Percentiles rank a stretch among this genome's conserved stretches.
These are phyloP conservation scores for Arthroderma sp. DNA, from an alignment of 2,329 filamentous ascomycete genomes.

Conservation along the genomic window DNA sequence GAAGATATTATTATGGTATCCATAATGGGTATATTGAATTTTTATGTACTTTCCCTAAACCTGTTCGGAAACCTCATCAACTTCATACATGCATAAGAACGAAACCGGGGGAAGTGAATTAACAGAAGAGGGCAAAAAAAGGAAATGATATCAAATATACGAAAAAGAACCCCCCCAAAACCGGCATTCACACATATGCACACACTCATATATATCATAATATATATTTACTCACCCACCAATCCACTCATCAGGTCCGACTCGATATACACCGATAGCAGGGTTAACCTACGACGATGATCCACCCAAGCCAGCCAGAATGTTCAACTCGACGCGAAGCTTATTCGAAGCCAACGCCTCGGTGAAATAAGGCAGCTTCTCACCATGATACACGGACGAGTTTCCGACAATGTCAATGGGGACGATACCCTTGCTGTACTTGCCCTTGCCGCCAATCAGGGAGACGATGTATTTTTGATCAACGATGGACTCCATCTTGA, in stretches of 20 bases:
- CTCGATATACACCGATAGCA: no score
- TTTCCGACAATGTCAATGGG: slow-evolving; percentile 40
- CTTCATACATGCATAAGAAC: no score
- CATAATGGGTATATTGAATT: no score
- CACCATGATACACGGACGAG: slow-evolving; percentile 34
- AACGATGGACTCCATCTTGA: slow-evolving; percentile 37
- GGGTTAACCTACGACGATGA: no score
- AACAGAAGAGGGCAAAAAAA: slow-evolving; percentile 1
- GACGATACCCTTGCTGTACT: slow-evolving; percentile 36
- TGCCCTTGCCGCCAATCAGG: slow-evolving; percentile 16
- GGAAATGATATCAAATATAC: neutral
- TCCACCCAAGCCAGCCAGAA: slow-evolving; percentile 17
- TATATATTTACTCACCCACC: neutral
- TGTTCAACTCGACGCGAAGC: slow-evolving; percentile 35
- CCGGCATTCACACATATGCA: neutral
- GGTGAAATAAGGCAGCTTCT: slow-evolving; percentile 42
- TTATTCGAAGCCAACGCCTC: slow-evolving; percentile 36
- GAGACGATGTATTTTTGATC: slow-evolving; percentile 29
- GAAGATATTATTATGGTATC: no score
- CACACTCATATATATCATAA: neutral
- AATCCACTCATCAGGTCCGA: neutral
- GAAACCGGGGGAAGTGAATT: neutral
- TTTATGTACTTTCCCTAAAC: no score
- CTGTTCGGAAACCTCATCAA: no score
- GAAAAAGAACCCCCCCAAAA: neutral